These are phyloP conservation scores for Pistacia atlantica DNA, from an alignment of 345 rosid genomes.

Conservation along the genomic window DNA sequence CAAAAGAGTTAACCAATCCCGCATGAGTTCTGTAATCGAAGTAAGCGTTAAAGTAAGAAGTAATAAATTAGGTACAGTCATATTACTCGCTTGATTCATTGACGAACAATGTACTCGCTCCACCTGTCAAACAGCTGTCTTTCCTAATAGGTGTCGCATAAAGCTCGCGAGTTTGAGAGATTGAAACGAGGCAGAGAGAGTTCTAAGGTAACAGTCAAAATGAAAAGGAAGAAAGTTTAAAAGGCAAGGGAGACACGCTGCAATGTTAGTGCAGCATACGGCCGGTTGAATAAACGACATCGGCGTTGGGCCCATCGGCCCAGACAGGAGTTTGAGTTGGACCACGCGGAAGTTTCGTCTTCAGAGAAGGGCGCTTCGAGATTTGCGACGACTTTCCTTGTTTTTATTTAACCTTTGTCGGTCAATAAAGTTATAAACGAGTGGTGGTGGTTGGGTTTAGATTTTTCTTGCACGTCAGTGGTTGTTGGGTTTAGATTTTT, in stretches of 20 bases:
- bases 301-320: slow-evolving; percentile 37
- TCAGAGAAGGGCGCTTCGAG: neutral
- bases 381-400: neutral
- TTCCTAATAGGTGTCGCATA: too few relatives aligned
- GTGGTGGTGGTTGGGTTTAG: too few relatives aligned
- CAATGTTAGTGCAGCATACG: neutral
- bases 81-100: neutral
- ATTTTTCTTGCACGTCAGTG: too few relatives aligned
- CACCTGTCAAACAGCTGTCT: neutral
- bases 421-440: too few relatives aligned
- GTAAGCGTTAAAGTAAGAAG: neutral
- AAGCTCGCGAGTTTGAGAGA: neutral
- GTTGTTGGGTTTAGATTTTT: too few relatives aligned
- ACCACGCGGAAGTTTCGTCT: slow-evolving; percentile 9
- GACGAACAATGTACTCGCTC: neutral
- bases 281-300: neutral
- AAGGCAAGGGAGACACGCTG: slow-evolving; percentile 11
- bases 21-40: slow-evolving; percentile 30
- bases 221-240: slow-evolving; percentile 2
- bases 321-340: neutral
- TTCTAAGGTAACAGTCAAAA: slow-evolving; percentile 18
- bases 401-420: too few relatives aligned
- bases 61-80: too few relatives aligned
- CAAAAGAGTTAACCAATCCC: slow-evolving; percentile 13
- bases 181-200: neutral